Base-by-base conservation (phyloP, 306 rosid genomes). In the Castanea sativa region DNA sequence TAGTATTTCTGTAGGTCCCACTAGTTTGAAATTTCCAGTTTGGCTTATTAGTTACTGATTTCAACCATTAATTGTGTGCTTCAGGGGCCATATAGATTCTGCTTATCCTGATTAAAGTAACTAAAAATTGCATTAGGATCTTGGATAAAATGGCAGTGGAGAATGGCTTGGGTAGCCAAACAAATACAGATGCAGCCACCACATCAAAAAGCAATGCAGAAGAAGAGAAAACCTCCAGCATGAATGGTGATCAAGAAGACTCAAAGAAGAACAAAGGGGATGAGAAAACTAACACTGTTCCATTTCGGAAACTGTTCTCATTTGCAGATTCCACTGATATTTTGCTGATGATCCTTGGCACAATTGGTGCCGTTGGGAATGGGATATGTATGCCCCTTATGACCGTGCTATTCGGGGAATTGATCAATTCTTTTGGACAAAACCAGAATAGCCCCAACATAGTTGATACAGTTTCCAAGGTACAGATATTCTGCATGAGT, bases 251-350 rank as follows among this genome's bases (percentile, higher is more conserved):
- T 43, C 73, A 63, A 57, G 67, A 69, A 25, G 49, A 11, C 23
- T 78, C 82, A 14, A 79, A 80, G 69, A 77, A 85, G 81, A 79
- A 55, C 32, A 84, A 80, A 33, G 76, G 55, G 52, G 80, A 83
- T 2, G 93, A 85, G 69, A 85, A 85, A 73, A 18, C 32, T 0
- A 87, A 90, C 33, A 82, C 91, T 33, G 85, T 94, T 76, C 85
- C 97, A 4, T 92, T 90, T 87, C 73, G 71, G 53, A 94, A 73
- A 83, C 85, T 94, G 57, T 94, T 94, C 89, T 27, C 91, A 18
- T 94, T 92, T 78, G 94, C 98, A 25, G 97, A 94, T 83, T 83
- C 88, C 38, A 74, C 87, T 71, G 98, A 94, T 79, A 45, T 79
- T 51, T 20, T 87, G 11, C 64, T 94, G 82, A 94, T 94, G 97